These are phyloP conservation scores for Yueomyces sinensis DNA, from an alignment of 805 yeast species.

Conservation along the genomic window DNA sequence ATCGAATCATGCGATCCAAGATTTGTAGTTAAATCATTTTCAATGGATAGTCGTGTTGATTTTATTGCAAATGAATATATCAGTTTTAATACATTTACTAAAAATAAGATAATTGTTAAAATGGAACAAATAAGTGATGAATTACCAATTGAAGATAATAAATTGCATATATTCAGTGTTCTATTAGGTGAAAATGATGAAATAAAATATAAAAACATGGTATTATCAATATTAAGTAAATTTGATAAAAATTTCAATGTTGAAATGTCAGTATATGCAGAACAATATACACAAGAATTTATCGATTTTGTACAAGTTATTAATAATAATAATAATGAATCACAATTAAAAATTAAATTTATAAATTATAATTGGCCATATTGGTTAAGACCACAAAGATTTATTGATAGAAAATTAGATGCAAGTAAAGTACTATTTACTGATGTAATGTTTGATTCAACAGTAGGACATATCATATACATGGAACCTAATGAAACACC, in stretches of 20 bases:
- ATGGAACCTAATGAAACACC: constrained; percentile 65
- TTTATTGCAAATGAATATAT: constrained; percentile 8
- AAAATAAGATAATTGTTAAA: constrained; percentile 12
- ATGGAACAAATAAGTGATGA: background rate
- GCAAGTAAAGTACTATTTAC: constrained; percentile 78
- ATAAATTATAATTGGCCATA: constrained; percentile 87
- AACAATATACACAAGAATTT: constrained; percentile 21
- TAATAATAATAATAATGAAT: constrained; percentile 1
- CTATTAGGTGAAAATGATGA: constrained; percentile 6
- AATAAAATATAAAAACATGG: constrained; percentile 7
- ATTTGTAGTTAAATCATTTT: constrained; percentile 12
- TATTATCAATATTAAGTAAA: constrained; percentile 29
- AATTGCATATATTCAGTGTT: constrained; percentile 13
- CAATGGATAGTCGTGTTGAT: constrained; percentile 16
- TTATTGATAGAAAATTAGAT: constrained; percentile 70
- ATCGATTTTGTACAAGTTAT: constrained; percentile 39
- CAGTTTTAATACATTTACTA: constrained; percentile 7
- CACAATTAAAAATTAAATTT: constrained; percentile 30
- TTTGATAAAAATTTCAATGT: constrained; percentile 8
- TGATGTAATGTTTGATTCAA: constrained; percentile 78
- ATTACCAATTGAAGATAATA: background rate
- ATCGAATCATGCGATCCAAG: constrained; percentile 12
- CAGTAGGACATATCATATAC: constrained; percentile 61
- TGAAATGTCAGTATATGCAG: background rate
- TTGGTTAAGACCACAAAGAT: constrained; percentile 74